Evolutionary conservation across 2,329 filamentous ascomycete genomes (phyloP).

Genomic region (Penicillium sp.): DNA sequence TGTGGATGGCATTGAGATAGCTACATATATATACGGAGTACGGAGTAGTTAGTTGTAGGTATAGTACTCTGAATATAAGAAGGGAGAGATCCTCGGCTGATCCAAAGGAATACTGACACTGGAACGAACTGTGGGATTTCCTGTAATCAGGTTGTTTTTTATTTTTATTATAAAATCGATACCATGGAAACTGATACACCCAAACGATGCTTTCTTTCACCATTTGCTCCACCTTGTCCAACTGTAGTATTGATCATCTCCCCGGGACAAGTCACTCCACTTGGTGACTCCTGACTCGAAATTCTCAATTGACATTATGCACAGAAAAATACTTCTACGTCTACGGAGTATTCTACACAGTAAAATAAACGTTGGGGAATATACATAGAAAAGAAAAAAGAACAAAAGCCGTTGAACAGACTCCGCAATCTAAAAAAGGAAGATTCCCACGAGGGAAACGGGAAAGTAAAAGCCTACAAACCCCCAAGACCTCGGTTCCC

Average conservation of each 20-base stretch:
- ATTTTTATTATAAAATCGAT: background rate
- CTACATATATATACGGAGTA: background rate
- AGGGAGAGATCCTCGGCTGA: background rate
- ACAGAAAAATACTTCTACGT: background rate
- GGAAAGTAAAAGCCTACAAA: background rate
- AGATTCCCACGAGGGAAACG: background rate
- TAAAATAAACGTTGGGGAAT: background rate
- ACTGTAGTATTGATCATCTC: slow-evolving; percentile 21
- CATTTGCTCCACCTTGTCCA: slow-evolving; percentile 12
- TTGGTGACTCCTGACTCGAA: slow-evolving; percentile 14
- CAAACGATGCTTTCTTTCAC: background rate
- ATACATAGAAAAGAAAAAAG: background rate
- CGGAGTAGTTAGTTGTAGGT: background rate
- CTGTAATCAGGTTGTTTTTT: background rate
- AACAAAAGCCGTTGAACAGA: background rate
- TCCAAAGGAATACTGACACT: background rate
- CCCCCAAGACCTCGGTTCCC: slow-evolving; percentile 1
- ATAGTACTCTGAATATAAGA: background rate
- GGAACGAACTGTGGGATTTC: background rate
- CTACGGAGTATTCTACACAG: background rate
- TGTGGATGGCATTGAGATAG: background rate
- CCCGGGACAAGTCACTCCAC: slow-evolving; percentile 18
- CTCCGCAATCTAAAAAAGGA: background rate
- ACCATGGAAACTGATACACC: slow-evolving; percentile 2
- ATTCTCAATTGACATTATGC: background rate